Evolutionary conservation across 208 protist species (phyloP), one percentile per base, ranked within the genome.

Genomic region (Acanthamoeba castellanii): DNA sequence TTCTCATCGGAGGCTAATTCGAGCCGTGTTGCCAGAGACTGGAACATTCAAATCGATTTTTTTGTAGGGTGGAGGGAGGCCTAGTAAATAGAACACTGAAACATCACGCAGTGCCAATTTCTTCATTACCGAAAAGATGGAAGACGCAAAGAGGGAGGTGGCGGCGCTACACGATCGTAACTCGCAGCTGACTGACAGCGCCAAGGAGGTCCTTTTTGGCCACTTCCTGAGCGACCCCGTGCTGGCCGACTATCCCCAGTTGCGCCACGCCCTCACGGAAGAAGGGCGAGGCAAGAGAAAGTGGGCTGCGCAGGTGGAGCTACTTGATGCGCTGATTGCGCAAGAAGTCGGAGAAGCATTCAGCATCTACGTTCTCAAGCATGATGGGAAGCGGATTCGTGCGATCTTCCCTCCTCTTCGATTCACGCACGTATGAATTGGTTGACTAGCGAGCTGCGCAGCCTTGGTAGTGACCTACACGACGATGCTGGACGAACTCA

Each of bases 1-100:
- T 98, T 87, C 96, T 98, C 59, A 96, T 98, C 50, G 97, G 97
- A 94, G 74, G 74, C 74, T 82, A 27, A 82, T 4, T 30, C 27
- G 22, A 72, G 9, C n/a, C 7, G 34, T n/a, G 22, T 25, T 22
- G 25, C 14, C 61, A 68, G 9, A 37, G 52, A 57, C 16, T 72
- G 8, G 5, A 7, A 37, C 32, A 72, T 72, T 9, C 7, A 25
- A 68, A 11, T 25, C 25, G 55, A 59, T 25, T 59, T 59, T 59
- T 47, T 66, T 66, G 59, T 66, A n/a, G 59, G 22, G 22, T 3
- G 66, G 66, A 37, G 66, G n/a, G 64, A 27, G 66, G 30, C 32
- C 30, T 20, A 72, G 66, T 72, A 72, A 72, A 72, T 72, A 72
- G 66, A 72, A 72, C 66, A 57, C 16, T 57, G 3, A 57, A 57